Conservation (phyloP, 345 rosid species). For the Eucalyptus cloeziana region DNA sequence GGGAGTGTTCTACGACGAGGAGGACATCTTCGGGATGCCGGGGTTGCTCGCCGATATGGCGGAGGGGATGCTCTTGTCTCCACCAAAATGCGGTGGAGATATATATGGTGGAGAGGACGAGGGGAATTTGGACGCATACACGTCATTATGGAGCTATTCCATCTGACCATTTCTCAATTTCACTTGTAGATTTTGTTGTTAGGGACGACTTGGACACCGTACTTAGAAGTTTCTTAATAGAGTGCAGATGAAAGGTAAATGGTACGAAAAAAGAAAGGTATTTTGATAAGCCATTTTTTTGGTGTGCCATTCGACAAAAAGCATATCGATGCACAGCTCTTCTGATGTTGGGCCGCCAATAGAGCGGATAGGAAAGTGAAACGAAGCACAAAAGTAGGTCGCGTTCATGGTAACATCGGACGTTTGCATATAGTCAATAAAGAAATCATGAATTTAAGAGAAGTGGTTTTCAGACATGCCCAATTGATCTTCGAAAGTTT, state of each 20-base stretch:
- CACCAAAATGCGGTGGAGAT: conserved; percentile 24
- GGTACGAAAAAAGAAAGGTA: neutral
- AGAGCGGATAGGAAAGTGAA: neutral
- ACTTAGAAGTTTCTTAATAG: neutral
- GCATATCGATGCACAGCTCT: neutral
- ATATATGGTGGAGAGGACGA: conserved; percentile 8
- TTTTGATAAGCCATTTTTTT: neutral
- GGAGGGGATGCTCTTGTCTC: conserved; percentile 70
- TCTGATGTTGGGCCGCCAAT: neutral
- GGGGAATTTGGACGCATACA: conserved; percentile 16
- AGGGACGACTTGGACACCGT: neutral
- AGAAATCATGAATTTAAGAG: neutral
- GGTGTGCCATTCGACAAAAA: neutral
- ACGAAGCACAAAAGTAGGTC: neutral
- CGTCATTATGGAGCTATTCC: conserved; percentile 48
- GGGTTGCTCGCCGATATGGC: conserved; percentile 59
- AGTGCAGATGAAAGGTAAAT: neutral
- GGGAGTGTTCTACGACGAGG: conserved; percentile 37
- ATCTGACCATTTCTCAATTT: neutral
- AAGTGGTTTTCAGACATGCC: fast-evolving
- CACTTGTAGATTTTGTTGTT: neutral
- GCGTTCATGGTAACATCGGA: neutral
- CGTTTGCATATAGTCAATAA: neutral
- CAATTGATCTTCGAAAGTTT: neutral
- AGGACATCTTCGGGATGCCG: conserved; percentile 52